phyloP scores from a whole-genome alignment of 768 basidiomycete species.

The Lyophyllum semitale region DNA sequence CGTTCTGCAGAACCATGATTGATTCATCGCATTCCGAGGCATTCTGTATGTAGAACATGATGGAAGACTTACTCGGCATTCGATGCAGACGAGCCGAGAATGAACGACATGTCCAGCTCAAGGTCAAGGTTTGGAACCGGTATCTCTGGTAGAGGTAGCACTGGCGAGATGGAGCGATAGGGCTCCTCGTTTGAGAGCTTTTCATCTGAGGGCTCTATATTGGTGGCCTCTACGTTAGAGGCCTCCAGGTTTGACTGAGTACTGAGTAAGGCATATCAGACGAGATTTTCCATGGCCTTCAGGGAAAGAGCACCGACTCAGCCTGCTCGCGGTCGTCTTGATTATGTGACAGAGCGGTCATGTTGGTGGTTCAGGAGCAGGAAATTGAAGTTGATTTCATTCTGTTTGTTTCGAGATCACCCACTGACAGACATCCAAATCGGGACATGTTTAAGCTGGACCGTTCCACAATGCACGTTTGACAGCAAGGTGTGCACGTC shows the following conservation, averaged over 20 bases:
- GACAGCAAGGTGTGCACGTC: neutral
- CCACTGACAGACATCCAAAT: constrained; percentile 38
- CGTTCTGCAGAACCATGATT: constrained; percentile 32
- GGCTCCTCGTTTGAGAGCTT: neutral
- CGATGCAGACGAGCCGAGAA: constrained; percentile 34
- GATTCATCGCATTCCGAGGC: constrained; percentile 17
- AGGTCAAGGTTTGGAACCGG: constrained; percentile 46
- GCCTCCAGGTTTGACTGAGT: constrained; percentile 3
- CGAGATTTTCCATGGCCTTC: constrained; percentile 18
- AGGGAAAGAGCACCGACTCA: constrained; percentile 32
- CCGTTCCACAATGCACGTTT: neutral
- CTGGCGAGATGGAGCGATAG: constrained; percentile 11
- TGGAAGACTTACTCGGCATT: constrained; percentile 49
- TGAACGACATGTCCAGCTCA: constrained; percentile 45
- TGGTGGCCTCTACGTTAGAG: neutral
- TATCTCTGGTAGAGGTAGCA: constrained; percentile 45
- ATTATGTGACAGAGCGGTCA: constrained; percentile 25
- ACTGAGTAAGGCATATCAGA: constrained; percentile 34
- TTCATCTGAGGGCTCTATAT: neutral
- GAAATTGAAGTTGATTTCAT: constrained; percentile 24
- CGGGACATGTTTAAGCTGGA: neutral
- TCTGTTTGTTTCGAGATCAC: constrained; percentile 36
- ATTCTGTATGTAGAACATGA: constrained; percentile 16
- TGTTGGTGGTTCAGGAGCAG: constrained; percentile 32
- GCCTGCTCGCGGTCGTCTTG: constrained; percentile 24